phyloP scores from a whole-genome alignment of 306 rosid genomes.

The Rosa persica region DNA sequence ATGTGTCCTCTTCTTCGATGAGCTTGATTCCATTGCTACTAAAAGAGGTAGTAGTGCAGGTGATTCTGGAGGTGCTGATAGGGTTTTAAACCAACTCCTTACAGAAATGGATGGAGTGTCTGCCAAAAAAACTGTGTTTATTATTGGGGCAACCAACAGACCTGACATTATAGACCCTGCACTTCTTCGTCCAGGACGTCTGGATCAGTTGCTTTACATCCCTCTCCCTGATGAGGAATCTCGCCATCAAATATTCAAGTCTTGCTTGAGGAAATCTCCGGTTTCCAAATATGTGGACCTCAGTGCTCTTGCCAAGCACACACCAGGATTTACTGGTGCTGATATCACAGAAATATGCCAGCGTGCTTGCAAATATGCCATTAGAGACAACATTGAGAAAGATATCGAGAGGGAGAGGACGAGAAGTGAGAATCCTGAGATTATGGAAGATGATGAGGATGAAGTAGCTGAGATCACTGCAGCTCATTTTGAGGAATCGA shows the following conservation, averaged over 20 bases:
- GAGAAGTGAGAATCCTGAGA: slow-evolving; percentile 24
- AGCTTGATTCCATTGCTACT: slow-evolving; percentile 39
- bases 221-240: slow-evolving; percentile 37
- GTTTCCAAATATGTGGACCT: slow-evolving; percentile 31
- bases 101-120: slow-evolving; percentile 36
- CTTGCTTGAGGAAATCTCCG: slow-evolving; percentile 38
- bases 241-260: slow-evolving; percentile 29
- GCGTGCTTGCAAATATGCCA: slow-evolving; percentile 40
- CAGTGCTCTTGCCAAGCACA: slow-evolving; percentile 33
- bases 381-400: slow-evolving; percentile 34
- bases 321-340: slow-evolving; percentile 35
- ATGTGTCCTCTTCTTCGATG: slow-evolving; percentile 38
- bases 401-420: slow-evolving; percentile 33
- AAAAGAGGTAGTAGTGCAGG: slow-evolving; percentile 35
- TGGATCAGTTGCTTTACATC: slow-evolving; percentile 38
- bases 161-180: slow-evolving; percentile 54
- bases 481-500: slow-evolving; percentile 34
- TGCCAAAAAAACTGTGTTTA: slow-evolving; percentile 33
- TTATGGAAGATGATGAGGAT: slow-evolving; percentile 33
- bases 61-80: slow-evolving; percentile 40
- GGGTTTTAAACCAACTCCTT: slow-evolving; percentile 37
- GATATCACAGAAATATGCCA: slow-evolving; percentile 39
- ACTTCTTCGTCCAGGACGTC: slow-evolving; percentile 49
- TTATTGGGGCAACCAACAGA: slow-evolving; percentile 46
- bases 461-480: slow-evolving; percentile 31